phyloP scores from a whole-genome alignment of 805 yeast species.

The Wickerhamiella sergipiensis region DNA sequence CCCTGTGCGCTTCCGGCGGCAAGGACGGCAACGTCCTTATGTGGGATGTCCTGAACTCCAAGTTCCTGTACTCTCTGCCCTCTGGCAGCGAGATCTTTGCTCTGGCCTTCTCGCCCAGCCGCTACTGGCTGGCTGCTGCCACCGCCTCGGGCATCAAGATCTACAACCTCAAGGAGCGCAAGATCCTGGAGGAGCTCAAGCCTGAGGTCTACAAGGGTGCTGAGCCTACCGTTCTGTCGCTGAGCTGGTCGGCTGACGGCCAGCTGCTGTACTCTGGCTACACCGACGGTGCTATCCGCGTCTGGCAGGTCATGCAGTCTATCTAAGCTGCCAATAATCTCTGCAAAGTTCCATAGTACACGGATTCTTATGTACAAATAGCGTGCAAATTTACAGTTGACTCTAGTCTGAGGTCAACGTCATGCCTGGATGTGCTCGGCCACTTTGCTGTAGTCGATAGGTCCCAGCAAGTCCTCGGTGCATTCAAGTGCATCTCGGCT shows the following conservation, averaged over 20 bases:
- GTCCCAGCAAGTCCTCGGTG: slow-evolving; percentile 61
- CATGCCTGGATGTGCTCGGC: slow-evolving; percentile 8
- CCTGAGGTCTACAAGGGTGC: slow-evolving; percentile 81
- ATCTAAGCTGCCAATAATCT: neutral
- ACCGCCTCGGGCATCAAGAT: slow-evolving; percentile 95
- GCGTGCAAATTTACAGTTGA: neutral
- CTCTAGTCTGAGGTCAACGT: no score
- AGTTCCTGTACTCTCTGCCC: slow-evolving; percentile 80
- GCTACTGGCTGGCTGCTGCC: slow-evolving; percentile 99
- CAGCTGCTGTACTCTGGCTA: slow-evolving; percentile 99
- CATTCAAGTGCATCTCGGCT: slow-evolving; percentile 79
- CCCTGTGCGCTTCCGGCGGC: slow-evolving; percentile 98
- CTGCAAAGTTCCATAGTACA: neutral
- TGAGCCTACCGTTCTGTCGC: slow-evolving; percentile 95
- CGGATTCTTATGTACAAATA: neutral
- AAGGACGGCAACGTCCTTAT: slow-evolving; percentile 97
- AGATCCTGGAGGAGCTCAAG: slow-evolving; percentile 90
- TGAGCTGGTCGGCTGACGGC: slow-evolving; percentile 99
- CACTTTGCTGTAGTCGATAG: slow-evolving; percentile 21
- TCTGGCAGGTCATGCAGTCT: slow-evolving; percentile 91
- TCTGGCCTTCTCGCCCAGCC: slow-evolving; percentile 99
- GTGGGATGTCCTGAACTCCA: slow-evolving; percentile 87
- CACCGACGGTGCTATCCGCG: slow-evolving; percentile 99
- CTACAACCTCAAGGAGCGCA: slow-evolving; percentile 93
- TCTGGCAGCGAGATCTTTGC: slow-evolving; percentile 97